Base-by-base conservation (phyloP, 2,329 filamentous ascomycete species). In the Didymosphaeria variabile region DNA sequence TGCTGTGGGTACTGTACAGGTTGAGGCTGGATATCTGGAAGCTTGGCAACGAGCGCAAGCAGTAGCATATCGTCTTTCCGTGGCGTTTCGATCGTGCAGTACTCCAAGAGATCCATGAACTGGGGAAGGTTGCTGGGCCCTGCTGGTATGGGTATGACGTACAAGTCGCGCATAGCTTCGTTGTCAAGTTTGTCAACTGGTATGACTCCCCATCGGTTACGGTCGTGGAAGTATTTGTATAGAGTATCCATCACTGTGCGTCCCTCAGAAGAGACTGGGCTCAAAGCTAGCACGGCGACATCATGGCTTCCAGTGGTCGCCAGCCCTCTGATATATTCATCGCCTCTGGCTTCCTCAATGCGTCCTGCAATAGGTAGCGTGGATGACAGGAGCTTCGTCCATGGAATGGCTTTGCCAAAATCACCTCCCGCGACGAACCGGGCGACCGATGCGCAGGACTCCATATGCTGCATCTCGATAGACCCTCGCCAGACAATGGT, bases 281-380 rank as follows among this genome's bases (percentile, higher is more conserved):
- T 86, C 36, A 98, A 80, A 47, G 88, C 88, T 21, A 96, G 87
- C 23, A 98, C 91, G 1, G 93, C 86, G 6, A 99, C 88, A 72
- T 98, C 95, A 2, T 92, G 94, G 54, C 89, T 89, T 55, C 87
- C 86, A 74, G 91, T 94, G 77, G 92, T 96, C 13, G 93, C 88
- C 62, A 98, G 84, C 54, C 92, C 89, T 73, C 93, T 95, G 0
- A 99, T 88, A 72, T 99, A 99, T 63, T 96, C 92, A 59, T 93
- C 93, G 12, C 94, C 95, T 66, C 90, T 91, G 61, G 90, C 86
- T 67, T 92, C 88, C 55, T 91, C 88, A 61, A 99, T 95, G 19
- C 95, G 88, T 1, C 92, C 92, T 51, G 90, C 90, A 23, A 95
- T 90, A 7, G 86, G 88, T 32, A 95, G 82, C 8, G 83, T 85